phyloP scores from a whole-genome alignment of 768 basidiomycete species.

The Basidioascus undulatus region DNA sequence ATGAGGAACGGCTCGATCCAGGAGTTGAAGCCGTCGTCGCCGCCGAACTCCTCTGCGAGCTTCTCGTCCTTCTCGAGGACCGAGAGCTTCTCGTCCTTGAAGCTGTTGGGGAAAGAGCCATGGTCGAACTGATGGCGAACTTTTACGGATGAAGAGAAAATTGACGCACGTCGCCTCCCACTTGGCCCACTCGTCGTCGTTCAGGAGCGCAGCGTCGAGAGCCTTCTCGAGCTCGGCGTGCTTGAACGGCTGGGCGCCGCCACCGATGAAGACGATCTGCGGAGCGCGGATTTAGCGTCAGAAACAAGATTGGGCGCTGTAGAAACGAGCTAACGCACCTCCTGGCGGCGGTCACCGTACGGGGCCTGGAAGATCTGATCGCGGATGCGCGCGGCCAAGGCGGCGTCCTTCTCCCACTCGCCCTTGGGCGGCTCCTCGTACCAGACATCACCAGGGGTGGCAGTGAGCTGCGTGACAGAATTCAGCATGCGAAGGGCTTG shows the following conservation, averaged over 20 bases:
- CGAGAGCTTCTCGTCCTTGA: constrained; percentile 2
- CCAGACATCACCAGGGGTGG: constrained; percentile 16
- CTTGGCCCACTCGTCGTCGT: constrained; percentile 14
- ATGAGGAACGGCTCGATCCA: too few species aligned
- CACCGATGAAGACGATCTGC: constrained; percentile 14
- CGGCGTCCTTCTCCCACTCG: constrained; percentile 14
- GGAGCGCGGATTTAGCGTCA: too few species aligned
- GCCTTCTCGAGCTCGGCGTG: constrained; percentile 12
- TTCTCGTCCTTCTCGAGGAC: constrained; percentile 13
- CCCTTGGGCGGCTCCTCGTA: constrained; percentile 13
- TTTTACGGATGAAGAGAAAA: neutral
- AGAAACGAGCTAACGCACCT: constrained; percentile 1
- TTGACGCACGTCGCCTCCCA: constrained; percentile 13
- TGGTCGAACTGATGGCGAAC: too few species aligned
- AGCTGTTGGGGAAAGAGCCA: constrained; percentile 8
- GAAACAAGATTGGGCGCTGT: too few species aligned
- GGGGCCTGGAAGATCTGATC: constrained; percentile 13
- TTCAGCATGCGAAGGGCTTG: too few species aligned
- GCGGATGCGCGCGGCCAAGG: constrained; percentile 5
- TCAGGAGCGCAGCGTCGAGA: constrained; percentile 13
- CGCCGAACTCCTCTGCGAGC: constrained; percentile 13
- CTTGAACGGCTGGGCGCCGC: constrained; percentile 4
- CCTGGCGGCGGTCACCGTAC: constrained; percentile 18
- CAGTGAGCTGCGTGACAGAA: constrained; percentile 15
- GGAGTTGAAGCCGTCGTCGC: constrained; percentile 19